phyloP scores from a whole-genome alignment of 2,329 filamentous ascomycete species.

The Pestalotiopsis sp. region DNA sequence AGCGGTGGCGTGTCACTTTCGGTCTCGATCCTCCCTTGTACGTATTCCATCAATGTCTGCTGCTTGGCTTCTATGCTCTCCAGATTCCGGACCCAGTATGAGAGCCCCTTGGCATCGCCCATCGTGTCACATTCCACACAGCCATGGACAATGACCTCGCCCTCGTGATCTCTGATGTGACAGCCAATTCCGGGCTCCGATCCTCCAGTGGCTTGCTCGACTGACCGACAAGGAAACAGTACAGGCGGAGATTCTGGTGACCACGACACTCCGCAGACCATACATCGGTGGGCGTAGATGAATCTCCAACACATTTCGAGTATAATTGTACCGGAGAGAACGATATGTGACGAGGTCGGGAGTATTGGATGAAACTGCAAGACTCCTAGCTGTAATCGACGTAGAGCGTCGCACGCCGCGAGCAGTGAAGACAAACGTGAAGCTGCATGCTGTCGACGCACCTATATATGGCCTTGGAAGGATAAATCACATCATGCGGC shows the following conservation, averaged over 20 bases:
- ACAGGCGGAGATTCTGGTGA: neutral
- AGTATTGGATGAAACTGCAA: no score
- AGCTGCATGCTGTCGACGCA: no score
- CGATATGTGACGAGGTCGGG: no score
- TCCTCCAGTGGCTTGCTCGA: neutral
- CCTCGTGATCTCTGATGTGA: neutral
- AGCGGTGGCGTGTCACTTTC: neutral
- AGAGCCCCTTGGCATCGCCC: neutral
- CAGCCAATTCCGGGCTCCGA: neutral
- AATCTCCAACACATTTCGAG: neutral
- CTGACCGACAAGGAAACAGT: neutral
- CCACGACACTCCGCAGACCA: neutral
- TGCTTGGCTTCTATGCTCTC: neutral
- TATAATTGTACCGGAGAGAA: neutral
- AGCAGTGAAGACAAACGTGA: no score
- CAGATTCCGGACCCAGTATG: neutral
- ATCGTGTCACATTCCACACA: neutral
- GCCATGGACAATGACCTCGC: neutral
- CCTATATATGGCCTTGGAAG: neutral
- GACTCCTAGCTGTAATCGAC: no score
- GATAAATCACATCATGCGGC: neutral
- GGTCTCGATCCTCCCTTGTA: neutral
- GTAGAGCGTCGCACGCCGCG: no score
- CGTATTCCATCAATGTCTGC: neutral
- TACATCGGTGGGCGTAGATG: neutral